Evolutionary conservation across 2,329 filamentous ascomycete genomes (phyloP), one percentile per base, ranked within the genome.

Genomic region (Penicillium sp.): DNA sequence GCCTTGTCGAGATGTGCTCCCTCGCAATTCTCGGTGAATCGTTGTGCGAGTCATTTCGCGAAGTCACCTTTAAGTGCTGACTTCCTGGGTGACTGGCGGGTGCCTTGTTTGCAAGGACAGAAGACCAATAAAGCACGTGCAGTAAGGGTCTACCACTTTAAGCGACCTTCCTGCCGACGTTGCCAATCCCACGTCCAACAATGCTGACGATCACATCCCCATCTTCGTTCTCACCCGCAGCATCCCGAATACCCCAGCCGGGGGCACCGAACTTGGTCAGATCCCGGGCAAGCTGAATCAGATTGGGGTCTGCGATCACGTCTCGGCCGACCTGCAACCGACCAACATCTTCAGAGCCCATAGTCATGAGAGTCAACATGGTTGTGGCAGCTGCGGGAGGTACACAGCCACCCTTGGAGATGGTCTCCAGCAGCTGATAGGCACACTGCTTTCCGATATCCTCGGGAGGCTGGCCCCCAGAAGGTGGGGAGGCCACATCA

Each of bases 271-370:
- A 95, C n/a, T 78, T 83, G 61, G 81, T 84, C 53, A 96, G 68
- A 63, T 98, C 93, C 56, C 93, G 78, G 8, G 87, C 90, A 38
- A 96, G 70, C 34, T 81, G 80, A 41, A 98, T 78, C 37, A 88
- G 74, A 44, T 87, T 84, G 61, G 95, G 87, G 2, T 83, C 85
- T 0, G 82, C 90, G 31, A 97, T 68, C 1, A 96, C 81, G 32
- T 91, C 86, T 55, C 81, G 83, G 20, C 90, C 88, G 43, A 98
- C 63, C 48, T 87, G 80, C 51, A 98, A 65, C 43, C 93, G 79
- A 4, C 93, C 93, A 10, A 98, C 89, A 65, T 98, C 93, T 63
- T 97, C 93, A 1, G 86, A 87, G 0, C 93, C 93, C 93, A 98
- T 97, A 21, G 90, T 88, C 93, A 98, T 98, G 48, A 98, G 73